Conservation (phyloP, 345 rosid genomes). For the Diplotaxis tenuifolia region DNA sequence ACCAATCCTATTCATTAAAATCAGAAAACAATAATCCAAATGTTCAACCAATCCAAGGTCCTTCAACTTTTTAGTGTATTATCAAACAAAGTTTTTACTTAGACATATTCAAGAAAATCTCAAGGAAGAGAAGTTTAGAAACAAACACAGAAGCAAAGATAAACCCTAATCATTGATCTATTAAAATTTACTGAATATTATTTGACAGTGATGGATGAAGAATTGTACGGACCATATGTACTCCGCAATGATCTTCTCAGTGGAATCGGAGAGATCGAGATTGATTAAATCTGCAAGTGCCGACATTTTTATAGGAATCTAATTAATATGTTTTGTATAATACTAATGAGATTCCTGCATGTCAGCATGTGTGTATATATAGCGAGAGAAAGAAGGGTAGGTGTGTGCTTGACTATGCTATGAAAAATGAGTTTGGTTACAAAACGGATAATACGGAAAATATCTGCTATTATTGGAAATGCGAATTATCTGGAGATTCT, state of each 20-base stretch:
- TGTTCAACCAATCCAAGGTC: not conserved
- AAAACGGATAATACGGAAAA: conserved; percentile 7
- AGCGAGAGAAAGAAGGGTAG: conserved; percentile 13
- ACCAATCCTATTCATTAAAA: conserved; percentile 52
- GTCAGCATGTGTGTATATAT: conserved; percentile 13
- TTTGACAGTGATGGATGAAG: not conserved
- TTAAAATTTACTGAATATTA: too few relatives aligned
- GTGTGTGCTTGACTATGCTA: conserved; percentile 25
- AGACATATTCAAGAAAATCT: too few relatives aligned
- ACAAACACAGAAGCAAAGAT: too few relatives aligned
- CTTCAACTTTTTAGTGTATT: too few relatives aligned
- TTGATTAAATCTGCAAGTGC: conserved; percentile 60
- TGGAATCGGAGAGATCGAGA: conserved; percentile 53
- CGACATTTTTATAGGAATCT: conserved; percentile 44
- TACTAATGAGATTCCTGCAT: conserved; percentile 15
- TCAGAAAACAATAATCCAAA: not conserved
- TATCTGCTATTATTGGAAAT: conserved; percentile 26
- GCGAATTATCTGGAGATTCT: conserved; percentile 31
- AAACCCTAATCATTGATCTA: too few relatives aligned
- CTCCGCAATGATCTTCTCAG: conserved; percentile 73
- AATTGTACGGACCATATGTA: conserved; percentile 54
- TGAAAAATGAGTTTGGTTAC: not conserved
- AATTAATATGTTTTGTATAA: not conserved
- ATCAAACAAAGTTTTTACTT: too few relatives aligned
- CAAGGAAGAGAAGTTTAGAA: too few relatives aligned